Base-by-base conservation (phyloP, 371 early-diverging fungal species). In the Mortierella sp. region DNA sequence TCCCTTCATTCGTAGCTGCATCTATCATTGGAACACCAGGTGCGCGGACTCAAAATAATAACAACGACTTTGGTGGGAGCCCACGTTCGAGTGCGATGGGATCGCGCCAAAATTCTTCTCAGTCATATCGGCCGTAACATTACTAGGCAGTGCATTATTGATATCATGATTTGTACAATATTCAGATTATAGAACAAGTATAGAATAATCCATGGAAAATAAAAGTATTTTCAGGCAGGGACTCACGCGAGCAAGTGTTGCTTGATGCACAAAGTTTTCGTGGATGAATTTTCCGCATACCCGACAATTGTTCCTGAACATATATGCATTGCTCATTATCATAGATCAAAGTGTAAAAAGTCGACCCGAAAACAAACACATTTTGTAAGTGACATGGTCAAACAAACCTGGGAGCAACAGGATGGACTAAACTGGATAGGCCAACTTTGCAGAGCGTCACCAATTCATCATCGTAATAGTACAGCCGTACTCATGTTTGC, bases 1-100 rank as follows among this genome's bases (percentile, higher is more conserved):
- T 91, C 5, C 91, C 92, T 7, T 86, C 88, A 53, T 76, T 92
- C 77, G 87, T 92, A 15, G 92, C 90, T 9, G 86, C 88, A 45
- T 91, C 92, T 38, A 87, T 92, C 4, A 90, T 89, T 15, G 88
- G 86, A 45, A 91, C 57, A 9, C 69, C 75, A 15, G 47, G 65
- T 28, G 7, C 58, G 4, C 8, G 19, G 19, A 19, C n/a, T 22
- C 28, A 24, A 50, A 58, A 58, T 13, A 3, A 19, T 19, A 47
- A 52, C 22, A 24, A 53, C 8, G 63, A 72, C 3, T 21, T 57
- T 41, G 53, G 63, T 7, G 57, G 41, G 10, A 78, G 78, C 45
- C 78, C 78, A 0, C 55, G 73, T 8, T 63, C 74, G 19, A 78
- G 70, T 28, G 70, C 67, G 69, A 66, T 59, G 13, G 73, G 70